Conservation (phyloP, 1,284 basidiomycete species). For the Fomitopsis betulina region DNA sequence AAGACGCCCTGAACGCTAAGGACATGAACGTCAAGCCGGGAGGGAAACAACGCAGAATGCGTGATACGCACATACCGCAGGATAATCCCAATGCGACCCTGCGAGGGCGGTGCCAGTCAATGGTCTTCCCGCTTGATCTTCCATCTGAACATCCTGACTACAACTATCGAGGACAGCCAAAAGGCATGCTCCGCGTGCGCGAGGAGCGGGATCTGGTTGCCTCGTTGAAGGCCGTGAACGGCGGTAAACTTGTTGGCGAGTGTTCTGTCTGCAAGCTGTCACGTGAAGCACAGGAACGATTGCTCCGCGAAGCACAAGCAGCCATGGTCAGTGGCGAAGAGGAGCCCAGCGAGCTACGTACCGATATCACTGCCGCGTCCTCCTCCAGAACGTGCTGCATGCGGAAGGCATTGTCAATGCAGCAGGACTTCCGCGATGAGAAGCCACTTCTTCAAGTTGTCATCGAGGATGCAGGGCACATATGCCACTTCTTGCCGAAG, state of each 20-base stretch:
- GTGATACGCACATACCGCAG: slow-evolving; percentile 26
- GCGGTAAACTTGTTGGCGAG: no score
- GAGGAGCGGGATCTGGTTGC: not conserved
- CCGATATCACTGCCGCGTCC: no score
- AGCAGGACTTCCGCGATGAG: slow-evolving; percentile 29
- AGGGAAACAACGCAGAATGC: slow-evolving; percentile 31
- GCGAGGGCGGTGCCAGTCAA: slow-evolving; percentile 18
- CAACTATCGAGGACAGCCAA: slow-evolving; percentile 21
- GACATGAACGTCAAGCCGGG: slow-evolving; percentile 33
- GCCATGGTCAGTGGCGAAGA: no score
- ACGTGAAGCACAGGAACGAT: no score
- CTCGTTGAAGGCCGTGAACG: no score
- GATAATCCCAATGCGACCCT: slow-evolving; percentile 16
- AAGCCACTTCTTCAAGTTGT: slow-evolving; percentile 23
- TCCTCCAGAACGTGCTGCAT: slow-evolving; percentile 14
- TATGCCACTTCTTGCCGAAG: slow-evolving; percentile 23
- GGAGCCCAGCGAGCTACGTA: no score
- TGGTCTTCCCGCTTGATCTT: slow-evolving; percentile 21
- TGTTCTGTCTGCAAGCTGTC: no score
- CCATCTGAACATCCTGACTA: slow-evolving; percentile 23
- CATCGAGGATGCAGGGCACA: slow-evolving; percentile 18
- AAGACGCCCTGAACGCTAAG: slow-evolving; percentile 29
- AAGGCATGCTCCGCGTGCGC: slow-evolving; percentile 9
- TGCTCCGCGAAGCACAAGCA: no score
- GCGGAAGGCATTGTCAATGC: slow-evolving; percentile 28